phyloP scores from a whole-genome alignment of 495 filamentous ascomycete genomes.

The Annulohypoxylon stygium region DNA sequence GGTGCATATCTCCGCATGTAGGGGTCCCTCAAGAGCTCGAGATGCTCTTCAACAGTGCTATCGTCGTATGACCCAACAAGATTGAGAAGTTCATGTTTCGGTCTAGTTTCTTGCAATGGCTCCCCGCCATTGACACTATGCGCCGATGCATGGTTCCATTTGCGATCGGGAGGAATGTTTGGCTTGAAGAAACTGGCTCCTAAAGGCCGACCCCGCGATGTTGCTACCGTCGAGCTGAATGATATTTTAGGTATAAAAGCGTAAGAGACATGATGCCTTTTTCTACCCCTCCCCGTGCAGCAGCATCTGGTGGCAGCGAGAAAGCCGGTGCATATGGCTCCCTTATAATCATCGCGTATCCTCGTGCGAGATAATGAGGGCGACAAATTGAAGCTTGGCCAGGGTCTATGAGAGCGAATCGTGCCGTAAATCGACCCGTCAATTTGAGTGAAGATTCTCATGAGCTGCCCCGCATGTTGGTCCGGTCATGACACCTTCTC shows the following conservation, averaged over 20 bases:
- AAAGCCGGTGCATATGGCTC: slow-evolving; percentile 17
- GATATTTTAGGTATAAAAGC: slow-evolving; percentile 13
- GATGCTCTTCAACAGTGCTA: slow-evolving; percentile 60
- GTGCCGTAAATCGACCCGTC: slow-evolving; percentile 66
- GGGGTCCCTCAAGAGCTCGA: slow-evolving; percentile 60
- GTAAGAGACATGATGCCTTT: slow-evolving; percentile 16
- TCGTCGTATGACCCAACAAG: slow-evolving; percentile 63
- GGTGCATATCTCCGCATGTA: slow-evolving; percentile 63
- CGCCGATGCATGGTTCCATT: slow-evolving; percentile 41
- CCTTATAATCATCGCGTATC: slow-evolving; percentile 26
- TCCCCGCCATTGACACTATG: background rate
- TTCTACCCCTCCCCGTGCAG: slow-evolving; percentile 14
- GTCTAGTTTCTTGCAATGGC: slow-evolving; percentile 1
- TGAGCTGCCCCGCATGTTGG: slow-evolving; percentile 65
- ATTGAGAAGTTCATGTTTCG: slow-evolving; percentile 60
- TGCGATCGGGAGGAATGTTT: slow-evolving; percentile 21
- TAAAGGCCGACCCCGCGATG: slow-evolving; percentile 25
- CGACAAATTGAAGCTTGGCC: slow-evolving; percentile 49
- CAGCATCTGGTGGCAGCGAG: slow-evolving; percentile 12
- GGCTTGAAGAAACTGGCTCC: slow-evolving; percentile 34
- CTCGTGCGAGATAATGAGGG: slow-evolving; percentile 25
- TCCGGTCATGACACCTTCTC: slow-evolving; percentile 57
- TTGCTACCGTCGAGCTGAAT: slow-evolving; percentile 41
- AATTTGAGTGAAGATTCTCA: slow-evolving; percentile 66
- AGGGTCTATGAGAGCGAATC: slow-evolving; percentile 58